A percentile compares a stretch with the other conserved stretches of the same genome.
Conservation (phyloP, 1,284 basidiomycete species). For the Erythrobasidium hasegawianum region DNA sequence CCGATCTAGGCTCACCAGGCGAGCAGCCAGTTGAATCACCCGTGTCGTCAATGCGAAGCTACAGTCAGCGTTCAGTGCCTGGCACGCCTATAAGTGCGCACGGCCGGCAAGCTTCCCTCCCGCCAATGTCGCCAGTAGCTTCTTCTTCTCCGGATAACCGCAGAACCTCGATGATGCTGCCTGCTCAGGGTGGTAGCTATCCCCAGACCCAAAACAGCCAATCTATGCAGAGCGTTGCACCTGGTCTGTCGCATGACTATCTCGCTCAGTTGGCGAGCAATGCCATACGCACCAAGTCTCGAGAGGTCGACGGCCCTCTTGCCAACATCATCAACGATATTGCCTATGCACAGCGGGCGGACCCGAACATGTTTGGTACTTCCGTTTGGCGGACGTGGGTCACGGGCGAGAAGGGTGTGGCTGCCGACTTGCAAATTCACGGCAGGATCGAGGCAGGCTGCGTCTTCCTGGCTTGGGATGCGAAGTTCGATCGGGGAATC, state of each 20-base stretch:
- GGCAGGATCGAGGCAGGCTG: constrained; percentile 32
- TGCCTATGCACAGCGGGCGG: constrained; percentile 23
- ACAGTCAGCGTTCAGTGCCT: constrained; percentile 20
- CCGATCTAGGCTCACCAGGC: not conserved
- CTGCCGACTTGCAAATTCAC: constrained; percentile 26
- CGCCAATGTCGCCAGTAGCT: constrained; percentile 7
- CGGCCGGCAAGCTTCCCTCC: constrained; percentile 8
- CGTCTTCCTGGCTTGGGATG: constrained; percentile 32
- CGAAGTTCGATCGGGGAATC: constrained; percentile 33
- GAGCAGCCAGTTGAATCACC: constrained; percentile 13
- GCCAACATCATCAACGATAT: constrained; percentile 26
- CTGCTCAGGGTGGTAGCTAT: constrained; percentile 1
- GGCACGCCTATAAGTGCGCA: constrained; percentile 19
- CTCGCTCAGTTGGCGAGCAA: constrained; percentile 12
- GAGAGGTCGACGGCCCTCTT: constrained; percentile 23
- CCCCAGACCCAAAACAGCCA: not conserved
- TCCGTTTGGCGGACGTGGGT: constrained; percentile 11
- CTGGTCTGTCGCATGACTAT: constrained; percentile 26
- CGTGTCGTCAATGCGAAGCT: constrained; percentile 12
- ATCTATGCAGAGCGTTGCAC: not conserved
- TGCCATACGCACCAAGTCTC: constrained; percentile 15
- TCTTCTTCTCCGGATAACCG: constrained; percentile 4
- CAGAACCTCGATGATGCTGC: constrained; percentile 10
- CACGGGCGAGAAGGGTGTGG: constrained; percentile 18
- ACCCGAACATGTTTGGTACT: constrained; percentile 24